Evolutionary conservation across 345 rosid genomes (phyloP).

Genomic region (Salix arbutifolia): DNA sequence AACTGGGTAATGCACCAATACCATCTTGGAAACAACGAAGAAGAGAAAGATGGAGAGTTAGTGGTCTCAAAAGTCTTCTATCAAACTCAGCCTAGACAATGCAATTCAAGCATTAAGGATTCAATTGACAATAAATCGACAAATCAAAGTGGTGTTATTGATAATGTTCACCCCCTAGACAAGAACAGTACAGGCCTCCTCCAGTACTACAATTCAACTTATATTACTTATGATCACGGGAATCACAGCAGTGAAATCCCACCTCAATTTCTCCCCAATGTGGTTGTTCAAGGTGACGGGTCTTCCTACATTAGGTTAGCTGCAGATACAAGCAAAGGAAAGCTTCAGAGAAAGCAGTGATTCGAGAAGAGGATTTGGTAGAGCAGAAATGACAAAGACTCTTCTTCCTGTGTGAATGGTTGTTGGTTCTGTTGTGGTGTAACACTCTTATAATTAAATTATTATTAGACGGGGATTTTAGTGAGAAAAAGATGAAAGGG

Average conservation of each 20-base stretch:
- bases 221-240: slow-evolving; percentile 25
- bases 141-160: slow-evolving; percentile 11
- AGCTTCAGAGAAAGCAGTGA: slow-evolving; percentile 34
- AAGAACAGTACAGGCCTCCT: slow-evolving; percentile 12
- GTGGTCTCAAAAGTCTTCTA: slow-evolving; percentile 85
- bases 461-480: not conserved
- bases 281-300: slow-evolving; percentile 59
- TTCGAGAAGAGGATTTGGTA: slow-evolving; percentile 1
- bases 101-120: slow-evolving; percentile 35
- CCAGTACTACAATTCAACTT: slow-evolving; percentile 29
- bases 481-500: not conserved
- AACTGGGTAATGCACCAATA: slow-evolving; percentile 98
- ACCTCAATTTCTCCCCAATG: slow-evolving; percentile 55
- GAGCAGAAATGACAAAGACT: slow-evolving; percentile 25
- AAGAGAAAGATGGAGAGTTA: slow-evolving; percentile 84
- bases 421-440: slow-evolving; percentile 23
- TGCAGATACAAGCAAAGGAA: slow-evolving; percentile 63
- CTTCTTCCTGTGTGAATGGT: slow-evolving; percentile 1
- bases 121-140: slow-evolving; percentile 13
- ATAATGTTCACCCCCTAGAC: not conserved
- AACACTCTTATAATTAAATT: slow-evolving; percentile 17
- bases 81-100: slow-evolving; percentile 88
- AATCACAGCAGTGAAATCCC: slow-evolving; percentile 35
- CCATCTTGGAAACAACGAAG: slow-evolving; percentile 74
- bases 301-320: slow-evolving; percentile 57